Conservation (phyloP, 2,329 filamentous ascomycete genomes). For the Acrodontium crateriforme region DNA sequence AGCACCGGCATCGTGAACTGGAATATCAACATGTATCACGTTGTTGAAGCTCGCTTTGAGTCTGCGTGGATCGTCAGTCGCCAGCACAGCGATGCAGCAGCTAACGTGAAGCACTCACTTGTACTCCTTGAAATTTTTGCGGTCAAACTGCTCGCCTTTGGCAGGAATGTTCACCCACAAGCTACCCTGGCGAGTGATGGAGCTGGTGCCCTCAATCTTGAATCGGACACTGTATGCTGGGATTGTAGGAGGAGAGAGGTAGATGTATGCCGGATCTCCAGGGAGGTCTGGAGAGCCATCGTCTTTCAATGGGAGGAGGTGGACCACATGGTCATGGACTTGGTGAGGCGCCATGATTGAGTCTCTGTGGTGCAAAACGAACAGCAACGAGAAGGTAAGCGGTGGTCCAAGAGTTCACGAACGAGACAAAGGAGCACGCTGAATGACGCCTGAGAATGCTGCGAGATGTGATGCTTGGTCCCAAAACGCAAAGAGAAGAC, state of each 20-base stretch:
- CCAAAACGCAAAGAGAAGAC: neutral
- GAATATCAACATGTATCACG: conserved; percentile 77
- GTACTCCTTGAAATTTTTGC: conserved; percentile 72
- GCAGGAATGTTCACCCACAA: conserved; percentile 93
- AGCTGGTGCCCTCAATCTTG: conserved; percentile 85
- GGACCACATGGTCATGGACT: conserved; percentile 40
- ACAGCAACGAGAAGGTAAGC: neutral
- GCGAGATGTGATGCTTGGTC: neutral
- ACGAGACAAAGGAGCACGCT: neutral
- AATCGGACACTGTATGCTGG: conserved; percentile 68
- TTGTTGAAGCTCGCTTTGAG: conserved; percentile 86
- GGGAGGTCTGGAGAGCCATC: conserved; percentile 81
- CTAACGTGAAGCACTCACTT: conserved; percentile 47
- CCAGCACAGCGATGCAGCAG: neutral
- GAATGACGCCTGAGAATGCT: neutral
- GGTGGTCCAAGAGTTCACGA: neutral
- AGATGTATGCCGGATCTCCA: conserved; percentile 64
- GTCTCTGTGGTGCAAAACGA: conserved; percentile 1
- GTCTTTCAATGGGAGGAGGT: conserved; percentile 82
- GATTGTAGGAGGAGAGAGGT: conserved; percentile 65
- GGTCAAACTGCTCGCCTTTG: conserved; percentile 59
- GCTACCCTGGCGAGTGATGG: conserved; percentile 85
- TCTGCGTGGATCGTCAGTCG: conserved; percentile 33
- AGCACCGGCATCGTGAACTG: conserved; percentile 68
- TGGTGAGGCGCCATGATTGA: conserved; percentile 24